These are phyloP conservation scores for Alternaria triticimaculans DNA, from an alignment of 2,329 filamentous ascomycete species.

Conservation along the genomic window DNA sequence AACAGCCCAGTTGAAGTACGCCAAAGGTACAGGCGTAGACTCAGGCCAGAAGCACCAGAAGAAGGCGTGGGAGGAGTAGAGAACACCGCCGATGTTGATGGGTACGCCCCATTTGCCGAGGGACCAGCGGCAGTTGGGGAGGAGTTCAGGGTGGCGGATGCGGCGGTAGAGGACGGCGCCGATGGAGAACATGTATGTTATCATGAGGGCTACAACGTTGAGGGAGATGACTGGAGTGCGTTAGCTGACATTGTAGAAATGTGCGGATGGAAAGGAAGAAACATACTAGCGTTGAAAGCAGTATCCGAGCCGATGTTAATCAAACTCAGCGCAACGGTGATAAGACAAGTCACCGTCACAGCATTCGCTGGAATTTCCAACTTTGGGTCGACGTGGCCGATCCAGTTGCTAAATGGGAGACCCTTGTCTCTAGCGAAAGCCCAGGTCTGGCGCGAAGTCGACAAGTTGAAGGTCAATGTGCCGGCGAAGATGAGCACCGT, in stretches of 20 bases:
- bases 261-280: too few species aligned
- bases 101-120: conserved; percentile 49
- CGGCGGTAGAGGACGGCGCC: conserved; percentile 51
- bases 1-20: conserved; percentile 46
- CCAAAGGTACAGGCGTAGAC: conserved; percentile 30
- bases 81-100: conserved; percentile 47
- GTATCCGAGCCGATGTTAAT: conserved; percentile 47
- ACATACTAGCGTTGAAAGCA: conserved; percentile 44
- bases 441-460: conserved; percentile 45
- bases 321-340: conserved; percentile 38
- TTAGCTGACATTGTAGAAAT: not conserved
- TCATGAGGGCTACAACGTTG: conserved; percentile 48
- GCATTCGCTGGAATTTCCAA: conserved; percentile 41
- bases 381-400: conserved; percentile 34
- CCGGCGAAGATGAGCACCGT: conserved; percentile 40
- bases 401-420: conserved; percentile 41
- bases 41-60: conserved; percentile 54
- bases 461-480: conserved; percentile 40
- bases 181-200: conserved; percentile 52
- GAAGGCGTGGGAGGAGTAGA: conserved; percentile 47
- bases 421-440: conserved; percentile 47
- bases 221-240: conserved; percentile 45
- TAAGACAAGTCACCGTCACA: conserved; percentile 37
- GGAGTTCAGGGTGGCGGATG: conserved; percentile 44
- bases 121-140: conserved; percentile 49